Evolutionary conservation across 140 eudicot genomes (phyloP).

Genomic region (Stevia rebaudiana): DNA sequence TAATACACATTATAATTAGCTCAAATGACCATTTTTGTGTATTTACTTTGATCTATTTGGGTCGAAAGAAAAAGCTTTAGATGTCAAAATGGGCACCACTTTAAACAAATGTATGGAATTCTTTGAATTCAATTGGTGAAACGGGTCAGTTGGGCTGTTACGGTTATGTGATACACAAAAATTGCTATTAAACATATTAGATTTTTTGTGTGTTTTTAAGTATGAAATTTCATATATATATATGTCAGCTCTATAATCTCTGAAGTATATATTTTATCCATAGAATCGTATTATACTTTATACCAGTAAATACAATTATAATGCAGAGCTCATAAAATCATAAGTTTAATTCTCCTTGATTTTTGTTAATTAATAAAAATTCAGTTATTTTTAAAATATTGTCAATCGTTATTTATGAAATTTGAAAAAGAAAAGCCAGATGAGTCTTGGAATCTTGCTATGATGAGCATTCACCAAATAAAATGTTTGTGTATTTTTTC

Average conservation of each 20-base stretch:
- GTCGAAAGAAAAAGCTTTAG: background rate
- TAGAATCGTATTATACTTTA: background rate
- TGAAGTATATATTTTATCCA: background rate
- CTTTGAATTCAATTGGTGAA: background rate
- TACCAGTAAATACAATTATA: background rate
- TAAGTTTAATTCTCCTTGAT: background rate
- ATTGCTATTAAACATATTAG: background rate
- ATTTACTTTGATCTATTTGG: background rate
- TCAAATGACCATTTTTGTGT: background rate
- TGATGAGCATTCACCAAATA: background rate
- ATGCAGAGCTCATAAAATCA: background rate
- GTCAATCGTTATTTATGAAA: background rate
- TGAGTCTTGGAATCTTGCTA: background rate
- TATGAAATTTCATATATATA: background rate
- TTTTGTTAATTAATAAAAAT: background rate
- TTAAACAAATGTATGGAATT: background rate
- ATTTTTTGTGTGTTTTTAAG: background rate
- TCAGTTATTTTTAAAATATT: background rate
- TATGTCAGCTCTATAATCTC: background rate
- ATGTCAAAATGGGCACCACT: conserved; percentile 1
- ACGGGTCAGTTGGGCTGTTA: background rate
- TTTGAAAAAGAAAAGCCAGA: background rate
- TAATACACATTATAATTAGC: background rate
- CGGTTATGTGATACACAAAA: background rate
- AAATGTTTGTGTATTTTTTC: conserved; percentile 4